Conservation (phyloP, 2,329 filamentous ascomycete species). For the Alternaria sp. region DNA sequence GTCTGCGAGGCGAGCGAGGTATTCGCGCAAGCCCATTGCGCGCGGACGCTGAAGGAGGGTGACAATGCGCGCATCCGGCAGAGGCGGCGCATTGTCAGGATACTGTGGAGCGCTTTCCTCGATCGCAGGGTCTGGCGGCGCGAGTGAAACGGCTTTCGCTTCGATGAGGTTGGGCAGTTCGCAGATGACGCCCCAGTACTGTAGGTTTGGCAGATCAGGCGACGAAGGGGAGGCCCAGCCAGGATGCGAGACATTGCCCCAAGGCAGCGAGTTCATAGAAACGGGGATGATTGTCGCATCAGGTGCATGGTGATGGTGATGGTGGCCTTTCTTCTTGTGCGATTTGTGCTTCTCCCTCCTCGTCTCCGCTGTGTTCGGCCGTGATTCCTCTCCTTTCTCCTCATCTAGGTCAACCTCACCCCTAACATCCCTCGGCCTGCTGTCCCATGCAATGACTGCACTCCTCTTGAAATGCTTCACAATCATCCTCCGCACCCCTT, state of each 20-base stretch:
- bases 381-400: conserved; percentile 24
- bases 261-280: conserved; percentile 64
- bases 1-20: conserved; percentile 74
- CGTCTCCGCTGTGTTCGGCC: conserved; percentile 34
- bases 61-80: conserved; percentile 72
- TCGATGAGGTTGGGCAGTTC: conserved; percentile 92
- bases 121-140: conserved; percentile 65
- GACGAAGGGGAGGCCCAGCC: conserved; percentile 88
- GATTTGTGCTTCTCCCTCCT: conserved; percentile 45
- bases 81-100: conserved; percentile 43
- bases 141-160: conserved; percentile 88
- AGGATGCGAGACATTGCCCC: conserved; percentile 85
- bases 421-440: conserved; percentile 70
- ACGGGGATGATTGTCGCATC: conserved; percentile 51
- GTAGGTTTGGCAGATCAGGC: conserved; percentile 78
- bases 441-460: conserved; percentile 81
- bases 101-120: conserved; percentile 32
- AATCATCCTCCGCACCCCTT: conserved; percentile 79
- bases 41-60: conserved; percentile 74
- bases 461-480: conserved; percentile 76
- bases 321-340: conserved; percentile 35
- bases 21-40: conserved; percentile 80
- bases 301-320: conserved; percentile 31
- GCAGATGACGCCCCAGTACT: conserved; percentile 81
- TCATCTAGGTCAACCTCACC: conserved; percentile 49